Conservation (phyloP, 768 basidiomycete genomes). For the Boletus coccyginus region DNA sequence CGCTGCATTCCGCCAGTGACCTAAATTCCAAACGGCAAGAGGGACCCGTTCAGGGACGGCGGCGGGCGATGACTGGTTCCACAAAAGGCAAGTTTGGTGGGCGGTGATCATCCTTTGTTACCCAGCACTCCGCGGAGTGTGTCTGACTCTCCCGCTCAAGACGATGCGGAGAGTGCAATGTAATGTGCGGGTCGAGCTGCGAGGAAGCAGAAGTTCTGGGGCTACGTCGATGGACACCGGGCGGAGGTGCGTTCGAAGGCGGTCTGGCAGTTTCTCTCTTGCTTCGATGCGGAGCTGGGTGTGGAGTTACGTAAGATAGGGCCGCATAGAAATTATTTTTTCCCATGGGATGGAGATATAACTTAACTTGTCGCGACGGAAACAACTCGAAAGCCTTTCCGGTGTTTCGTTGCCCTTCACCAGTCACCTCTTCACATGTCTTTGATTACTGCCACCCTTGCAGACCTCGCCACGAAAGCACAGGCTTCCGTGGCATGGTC, state of each 20-base stretch:
- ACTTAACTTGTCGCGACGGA: slow-evolving; percentile 27
- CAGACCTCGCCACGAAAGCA: slow-evolving; percentile 28
- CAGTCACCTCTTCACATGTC: slow-evolving; percentile 29
- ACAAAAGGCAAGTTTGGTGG: slow-evolving; percentile 9
- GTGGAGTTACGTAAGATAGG: slow-evolving; percentile 18
- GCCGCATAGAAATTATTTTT: slow-evolving; percentile 18
- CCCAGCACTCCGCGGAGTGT: slow-evolving; percentile 22
- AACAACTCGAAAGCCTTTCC: slow-evolving; percentile 2
- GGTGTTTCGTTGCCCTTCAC: slow-evolving; percentile 7
- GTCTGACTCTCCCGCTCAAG: background rate
- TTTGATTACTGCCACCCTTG: slow-evolving; percentile 22
- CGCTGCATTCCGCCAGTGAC: background rate
- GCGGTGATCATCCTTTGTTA: slow-evolving; percentile 8
- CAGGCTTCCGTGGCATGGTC: slow-evolving; percentile 18
- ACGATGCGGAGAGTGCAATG: background rate
- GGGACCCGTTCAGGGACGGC: slow-evolving; percentile 26
- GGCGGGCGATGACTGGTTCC: slow-evolving; percentile 10
- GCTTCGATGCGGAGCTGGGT: slow-evolving; percentile 12
- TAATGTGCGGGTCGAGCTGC: background rate
- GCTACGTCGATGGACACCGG: background rate
- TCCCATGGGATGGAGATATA: slow-evolving; percentile 33
- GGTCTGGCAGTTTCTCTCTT: background rate
- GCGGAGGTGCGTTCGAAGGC: slow-evolving; percentile 1
- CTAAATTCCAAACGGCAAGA: slow-evolving; percentile 6
- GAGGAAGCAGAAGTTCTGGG: slow-evolving; percentile 6